phyloP scores from a whole-genome alignment of 305 asterid genomes.

The Solanum aculeatissimum region DNA sequence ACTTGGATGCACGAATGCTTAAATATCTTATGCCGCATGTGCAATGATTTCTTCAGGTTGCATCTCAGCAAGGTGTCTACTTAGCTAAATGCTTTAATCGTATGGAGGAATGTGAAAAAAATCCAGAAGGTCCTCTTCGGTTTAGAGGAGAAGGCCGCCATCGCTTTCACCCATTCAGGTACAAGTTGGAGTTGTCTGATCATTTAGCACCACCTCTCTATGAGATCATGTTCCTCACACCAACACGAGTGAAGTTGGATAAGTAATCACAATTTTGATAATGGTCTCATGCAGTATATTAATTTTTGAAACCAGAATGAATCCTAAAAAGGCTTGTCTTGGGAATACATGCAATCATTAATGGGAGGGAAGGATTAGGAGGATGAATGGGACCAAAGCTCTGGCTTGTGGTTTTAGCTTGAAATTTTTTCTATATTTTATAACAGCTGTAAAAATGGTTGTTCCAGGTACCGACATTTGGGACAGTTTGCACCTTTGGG shows the following conservation, averaged over 20 bases:
- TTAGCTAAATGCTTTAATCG: constrained; percentile 93
- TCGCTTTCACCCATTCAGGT: constrained; percentile 94
- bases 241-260: neutral
- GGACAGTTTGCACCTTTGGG: constrained; percentile 99
- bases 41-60: constrained; percentile 40
- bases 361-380: neutral
- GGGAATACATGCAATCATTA: neutral
- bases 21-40: neutral
- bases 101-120: constrained; percentile 73
- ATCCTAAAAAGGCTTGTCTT: neutral
- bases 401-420: neutral
- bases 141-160: constrained; percentile 96
- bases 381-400: neutral
- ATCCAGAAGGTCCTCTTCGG: constrained; percentile 94
- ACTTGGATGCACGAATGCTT: neutral
- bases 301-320: neutral
- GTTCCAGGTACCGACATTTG: constrained; percentile 77
- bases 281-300: neutral
- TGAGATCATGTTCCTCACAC: neutral
- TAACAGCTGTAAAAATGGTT: neutral
- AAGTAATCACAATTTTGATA: neutral
- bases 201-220: neutral
- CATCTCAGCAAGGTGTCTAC: constrained; percentile 93
- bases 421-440: neutral
- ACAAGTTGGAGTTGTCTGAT: constrained; percentile 2